Evolutionary conservation across 345 rosid species (phyloP), one percentile per base, ranked within the genome.

Genomic region (Fremontodendron californicum): DNA sequence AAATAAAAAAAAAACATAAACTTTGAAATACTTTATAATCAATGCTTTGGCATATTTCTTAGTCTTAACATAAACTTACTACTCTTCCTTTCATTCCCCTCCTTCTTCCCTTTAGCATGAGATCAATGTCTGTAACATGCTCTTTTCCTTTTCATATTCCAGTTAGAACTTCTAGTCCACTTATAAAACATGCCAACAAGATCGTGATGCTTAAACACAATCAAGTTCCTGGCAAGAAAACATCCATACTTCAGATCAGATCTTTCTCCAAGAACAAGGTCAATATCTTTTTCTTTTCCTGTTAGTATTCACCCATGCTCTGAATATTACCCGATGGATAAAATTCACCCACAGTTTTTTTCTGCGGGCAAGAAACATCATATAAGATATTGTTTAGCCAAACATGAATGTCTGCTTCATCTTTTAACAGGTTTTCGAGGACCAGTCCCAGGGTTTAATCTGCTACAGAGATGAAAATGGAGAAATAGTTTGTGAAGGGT

Each of bases 401-500:
- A 45, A 74, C 40, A 19, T 13, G 65, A 42, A 3, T 39, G 25
- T 71, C 73, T 29, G 35, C 10, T 46, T 57, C 19, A 29, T 73
- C 7, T 49, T 76, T 35, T 39, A 48, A 29, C 85, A 91, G 97
- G 88, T 90, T 12, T 96, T 89, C 40, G 98, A 96, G 90, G 93
- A 93, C 75, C 82, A 66, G 55, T 75, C 87, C 0, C 86, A 89
- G 83, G 99, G 98, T 48, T 83, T 93, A 77, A 78, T 89, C 42
- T 95, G 99, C 76, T 90, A 95, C 62, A 86, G 68, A 46, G 96
- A 93, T 81, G 93, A 84, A 6, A 89, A 42, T 42, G 99, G 99
- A 70, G 99, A 93, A 79, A 82, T 90, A 7, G 80, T 93, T 72
- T 96, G 99, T 69, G 99, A 95, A 90, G 99, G 97, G 39, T 92